phyloP scores from a whole-genome alignment of 129 eudicot species.

The Cynara cardunculus region DNA sequence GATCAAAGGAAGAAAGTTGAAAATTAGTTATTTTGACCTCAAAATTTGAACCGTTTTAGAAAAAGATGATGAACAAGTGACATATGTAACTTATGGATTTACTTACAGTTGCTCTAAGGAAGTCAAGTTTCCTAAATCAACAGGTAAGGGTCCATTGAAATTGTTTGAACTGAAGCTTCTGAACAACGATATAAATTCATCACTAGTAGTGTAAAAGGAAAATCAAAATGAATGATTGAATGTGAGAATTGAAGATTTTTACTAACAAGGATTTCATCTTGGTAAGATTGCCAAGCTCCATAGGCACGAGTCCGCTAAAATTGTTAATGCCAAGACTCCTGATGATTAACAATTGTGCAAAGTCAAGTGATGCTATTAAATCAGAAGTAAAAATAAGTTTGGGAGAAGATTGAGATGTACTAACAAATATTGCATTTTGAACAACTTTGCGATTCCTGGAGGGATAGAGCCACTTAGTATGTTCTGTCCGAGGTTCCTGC shows the following conservation, averaged over 20 bases:
- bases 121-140: slow-evolving; percentile 49
- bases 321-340: slow-evolving; percentile 78
- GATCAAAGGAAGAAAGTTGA: not conserved
- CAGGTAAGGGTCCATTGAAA: slow-evolving; percentile 55
- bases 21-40: not conserved
- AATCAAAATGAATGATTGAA: not conserved
- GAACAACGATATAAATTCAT: slow-evolving; percentile 12
- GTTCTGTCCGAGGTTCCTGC: slow-evolving; percentile 69
- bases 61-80: not conserved
- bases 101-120: slow-evolving; percentile 68
- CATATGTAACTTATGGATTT: not conserved
- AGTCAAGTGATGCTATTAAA: not conserved
- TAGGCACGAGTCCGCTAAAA: slow-evolving; percentile 56
- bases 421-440: slow-evolving; percentile 64
- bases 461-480: slow-evolving; percentile 59
- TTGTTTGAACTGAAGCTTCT: slow-evolving; percentile 71
- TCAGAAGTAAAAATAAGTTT: not conserved
- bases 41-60: not conserved
- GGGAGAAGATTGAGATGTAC: slow-evolving; percentile 2
- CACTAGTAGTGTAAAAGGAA: not conserved
- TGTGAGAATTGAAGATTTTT: not conserved
- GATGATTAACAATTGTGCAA: slow-evolving; percentile 11
- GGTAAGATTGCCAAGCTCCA: slow-evolving; percentile 59
- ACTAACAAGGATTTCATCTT: slow-evolving; percentile 59
- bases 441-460: slow-evolving; percentile 43